Evolutionary conservation across 306 rosid genomes (phyloP).

Genomic region (Lathyrus oleraceus): DNA sequence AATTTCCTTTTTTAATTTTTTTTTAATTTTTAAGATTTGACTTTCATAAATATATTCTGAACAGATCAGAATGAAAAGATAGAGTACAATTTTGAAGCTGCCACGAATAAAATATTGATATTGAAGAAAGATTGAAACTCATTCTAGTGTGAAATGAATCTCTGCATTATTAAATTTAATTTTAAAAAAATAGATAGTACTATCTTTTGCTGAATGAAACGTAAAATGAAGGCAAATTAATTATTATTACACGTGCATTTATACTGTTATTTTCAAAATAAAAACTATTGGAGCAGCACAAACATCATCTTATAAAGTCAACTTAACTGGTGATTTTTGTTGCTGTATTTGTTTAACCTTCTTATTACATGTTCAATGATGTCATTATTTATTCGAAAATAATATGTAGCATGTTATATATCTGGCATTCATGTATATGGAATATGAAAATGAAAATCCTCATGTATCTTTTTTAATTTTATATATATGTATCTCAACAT

Average conservation of each 20-base stretch:
- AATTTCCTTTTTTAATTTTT: too few relatives aligned
- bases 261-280: background rate
- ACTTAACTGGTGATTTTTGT: background rate
- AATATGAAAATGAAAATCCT: background rate
- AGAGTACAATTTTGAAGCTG: too few relatives aligned
- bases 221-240: background rate
- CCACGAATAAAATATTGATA: too few relatives aligned
- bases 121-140: too few relatives aligned
- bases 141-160: too few relatives aligned
- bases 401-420: background rate
- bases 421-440: background rate
- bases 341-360: background rate
- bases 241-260: background rate
- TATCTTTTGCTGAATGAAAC: background rate
- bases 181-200: too few relatives aligned
- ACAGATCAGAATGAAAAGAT: too few relatives aligned
- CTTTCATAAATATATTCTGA: too few relatives aligned
- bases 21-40: too few relatives aligned
- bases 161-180: too few relatives aligned
- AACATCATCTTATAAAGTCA: background rate
- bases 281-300: background rate
- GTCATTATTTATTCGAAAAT: background rate
- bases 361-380: background rate
- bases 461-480: background rate
- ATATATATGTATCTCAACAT: conserved; percentile 7